Evolutionary conservation across 1,284 basidiomycete species (phyloP).

Genomic region (Lignosus rhinocerotis): DNA sequence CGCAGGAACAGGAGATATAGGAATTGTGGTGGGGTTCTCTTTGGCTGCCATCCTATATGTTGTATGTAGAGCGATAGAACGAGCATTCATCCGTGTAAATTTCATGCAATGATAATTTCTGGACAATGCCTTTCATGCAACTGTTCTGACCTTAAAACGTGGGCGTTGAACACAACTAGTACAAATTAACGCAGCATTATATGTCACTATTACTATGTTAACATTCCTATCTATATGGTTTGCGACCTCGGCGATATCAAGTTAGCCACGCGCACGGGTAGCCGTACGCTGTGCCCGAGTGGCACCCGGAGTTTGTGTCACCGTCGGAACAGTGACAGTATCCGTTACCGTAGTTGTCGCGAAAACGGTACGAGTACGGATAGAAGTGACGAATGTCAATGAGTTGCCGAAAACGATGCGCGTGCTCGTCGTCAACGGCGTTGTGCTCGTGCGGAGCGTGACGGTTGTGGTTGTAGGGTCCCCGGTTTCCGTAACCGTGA

Average conservation of each 20-base stretch:
- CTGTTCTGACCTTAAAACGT: too few relatives aligned
- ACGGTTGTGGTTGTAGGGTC: background rate
- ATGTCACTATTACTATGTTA: too few relatives aligned
- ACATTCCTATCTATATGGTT: too few relatives aligned
- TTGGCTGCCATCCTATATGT: slow-evolving; percentile 43
- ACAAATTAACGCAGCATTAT: too few relatives aligned
- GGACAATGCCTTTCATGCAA: too few relatives aligned
- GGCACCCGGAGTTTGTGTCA: background rate
- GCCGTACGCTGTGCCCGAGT: background rate
- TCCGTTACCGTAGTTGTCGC: background rate
- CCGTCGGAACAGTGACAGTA: background rate
- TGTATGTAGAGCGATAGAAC: slow-evolving; percentile 42
- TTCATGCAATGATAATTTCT: too few relatives aligned
- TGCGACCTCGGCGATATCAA: too few relatives aligned
- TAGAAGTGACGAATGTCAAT: background rate
- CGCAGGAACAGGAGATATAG: slow-evolving; percentile 56
- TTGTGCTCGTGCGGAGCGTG: background rate
- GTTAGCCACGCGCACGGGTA: too few relatives aligned
- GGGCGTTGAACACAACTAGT: too few relatives aligned
- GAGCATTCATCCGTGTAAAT: slow-evolving; percentile 2
- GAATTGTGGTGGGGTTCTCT: slow-evolving; percentile 49
- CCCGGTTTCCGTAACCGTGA: background rate
- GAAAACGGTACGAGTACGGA: background rate
- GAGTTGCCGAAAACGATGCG: background rate
- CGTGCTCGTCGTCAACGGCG: background rate